Percentiles rank a stretch among this genome's conserved stretches.
phyloP scores from a whole-genome alignment of 257 asterid species.

The Fraxinus cuspidata region DNA sequence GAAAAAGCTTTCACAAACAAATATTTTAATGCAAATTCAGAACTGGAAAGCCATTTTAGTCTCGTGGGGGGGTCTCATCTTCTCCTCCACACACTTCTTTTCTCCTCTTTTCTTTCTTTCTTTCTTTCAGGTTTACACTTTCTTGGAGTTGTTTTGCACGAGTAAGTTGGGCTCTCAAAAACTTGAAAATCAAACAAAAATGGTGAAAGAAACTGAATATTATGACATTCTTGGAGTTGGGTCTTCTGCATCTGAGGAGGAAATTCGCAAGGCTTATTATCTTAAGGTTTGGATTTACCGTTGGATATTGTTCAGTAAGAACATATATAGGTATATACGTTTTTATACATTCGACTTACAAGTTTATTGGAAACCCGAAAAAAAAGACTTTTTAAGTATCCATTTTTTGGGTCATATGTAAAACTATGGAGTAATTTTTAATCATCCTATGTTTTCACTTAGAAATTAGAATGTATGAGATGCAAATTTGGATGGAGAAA shows the following conservation, averaged over 20 bases:
- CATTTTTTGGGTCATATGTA: background rate
- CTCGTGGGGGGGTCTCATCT: constrained; percentile 36
- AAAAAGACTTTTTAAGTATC: background rate
- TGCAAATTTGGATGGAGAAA: background rate
- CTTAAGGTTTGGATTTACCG: constrained; percentile 56
- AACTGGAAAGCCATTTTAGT: constrained; percentile 61
- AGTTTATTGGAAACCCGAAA: background rate
- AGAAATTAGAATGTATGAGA: background rate
- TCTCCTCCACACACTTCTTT: constrained; percentile 32
- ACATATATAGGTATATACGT: no score
- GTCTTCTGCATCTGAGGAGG: constrained; percentile 76
- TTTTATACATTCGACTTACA: background rate
- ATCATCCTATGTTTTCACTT: background rate
- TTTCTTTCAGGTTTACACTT: constrained; percentile 31
- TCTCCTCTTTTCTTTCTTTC: constrained; percentile 10
- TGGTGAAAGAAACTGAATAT: constrained; percentile 90
- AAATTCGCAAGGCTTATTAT: constrained; percentile 83
- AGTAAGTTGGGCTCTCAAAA: background rate
- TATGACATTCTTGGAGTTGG: constrained; percentile 72
- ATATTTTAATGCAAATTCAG: constrained; percentile 41
- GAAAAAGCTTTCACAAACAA: constrained; percentile 46
- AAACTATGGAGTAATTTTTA: background rate
- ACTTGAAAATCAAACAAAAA: constrained; percentile 23
- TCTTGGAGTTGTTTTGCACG: background rate
- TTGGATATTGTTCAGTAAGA: background rate